Evolutionary conservation across 495 filamentous ascomycete species (phyloP), one percentile per base, ranked within the genome.

Genomic region (Achaetomiella virescens): DNA sequence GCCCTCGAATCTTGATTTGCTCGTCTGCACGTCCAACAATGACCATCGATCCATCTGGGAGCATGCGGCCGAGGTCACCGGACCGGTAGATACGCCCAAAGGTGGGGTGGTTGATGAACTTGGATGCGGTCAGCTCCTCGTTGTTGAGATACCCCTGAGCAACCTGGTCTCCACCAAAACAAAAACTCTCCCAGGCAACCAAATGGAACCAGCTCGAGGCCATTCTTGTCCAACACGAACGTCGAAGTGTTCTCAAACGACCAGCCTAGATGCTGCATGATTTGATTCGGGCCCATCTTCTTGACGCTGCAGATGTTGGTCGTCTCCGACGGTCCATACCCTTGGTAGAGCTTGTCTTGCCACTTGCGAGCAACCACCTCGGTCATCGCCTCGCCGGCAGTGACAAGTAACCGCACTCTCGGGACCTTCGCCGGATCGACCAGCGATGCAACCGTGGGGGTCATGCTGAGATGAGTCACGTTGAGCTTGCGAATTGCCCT

Each of bases 1-100:
- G 84, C 2, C 90, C 90, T 21, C 89, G 81, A 24, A 95, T 74
- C 60, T 93, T 95, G 62, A 91, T 81, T 73, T 91, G 90, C 44
- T 86, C 86, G 60, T 95, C 89, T 0, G 81, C 73, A 15, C 89
- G 79, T 14, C 88, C 86, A n/a, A 82, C 70, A 58, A 89, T 90
- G 25, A 87, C 76, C 29, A 90, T 72, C 7, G 80, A 80, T 0
- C 86, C 84, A 65, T 91, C 85, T 0, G 81, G 72, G 20, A 92
- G 77, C 65, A 91, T 72, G 25, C 88, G 74, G 0, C 86, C 89
- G 29, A 86, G 67, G 63, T 91, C 86, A 0, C 88, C 87, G 35
- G 81, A 85, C 6, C 85, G 78, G 61, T 89, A 91, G 0, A 92
- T 64, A 6, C 81, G 76, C 2, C 89, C 89, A 65, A 77, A 84